Evolutionary conservation across 106 monocot genomes (phyloP), one percentile per base, ranked within the genome.

Genomic region (Apostasia shenzhenica): DNA sequence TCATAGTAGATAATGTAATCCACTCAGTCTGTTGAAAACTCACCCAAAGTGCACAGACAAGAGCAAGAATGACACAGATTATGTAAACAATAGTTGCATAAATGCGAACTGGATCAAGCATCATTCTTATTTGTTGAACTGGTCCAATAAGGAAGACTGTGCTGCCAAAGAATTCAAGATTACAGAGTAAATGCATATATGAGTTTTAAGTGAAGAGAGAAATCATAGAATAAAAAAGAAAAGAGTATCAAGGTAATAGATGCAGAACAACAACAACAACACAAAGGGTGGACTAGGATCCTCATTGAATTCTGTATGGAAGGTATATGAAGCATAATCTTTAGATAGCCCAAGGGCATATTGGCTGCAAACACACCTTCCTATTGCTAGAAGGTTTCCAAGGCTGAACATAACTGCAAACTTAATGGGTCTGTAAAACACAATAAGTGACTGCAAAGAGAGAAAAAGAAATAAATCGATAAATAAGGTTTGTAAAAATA

Each of bases 371-470:
- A 60, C 85, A 11, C 54, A 99, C 97, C 97, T 99, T 85, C 92
- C 92, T 77, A 92, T 55, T 57, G 92, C 97, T 68, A 92, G 67
- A 55, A 99, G 14, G 71, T 99, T 99, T 54, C 97, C 97, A 71
- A 99, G 82, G 60, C 73, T 92, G 83, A 99, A 99, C 56, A 99
- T 48, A 8, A 92, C 57, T 37, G 89, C 92, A 92, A 99, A 99
- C 74, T 99, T 99, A 67, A 92, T 82, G 37, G 92, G 89, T 61
- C 75, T 80, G 69, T 66, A 66, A 75, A 99, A 90, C 57, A 89
- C 83, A 55, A 90, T 2, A 61, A 99, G 77, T 41, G 97, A 89
- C 97, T 99, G 89, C 83, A 90, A 46, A 73, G 11, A 57, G 56
- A 75, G 60, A 39, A 59, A 69, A 5, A 50, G 4, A 5, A 50